These are phyloP conservation scores for Isatis lusitanica DNA, from an alignment of 441 rosid genomes.

Conservation along the genomic window DNA sequence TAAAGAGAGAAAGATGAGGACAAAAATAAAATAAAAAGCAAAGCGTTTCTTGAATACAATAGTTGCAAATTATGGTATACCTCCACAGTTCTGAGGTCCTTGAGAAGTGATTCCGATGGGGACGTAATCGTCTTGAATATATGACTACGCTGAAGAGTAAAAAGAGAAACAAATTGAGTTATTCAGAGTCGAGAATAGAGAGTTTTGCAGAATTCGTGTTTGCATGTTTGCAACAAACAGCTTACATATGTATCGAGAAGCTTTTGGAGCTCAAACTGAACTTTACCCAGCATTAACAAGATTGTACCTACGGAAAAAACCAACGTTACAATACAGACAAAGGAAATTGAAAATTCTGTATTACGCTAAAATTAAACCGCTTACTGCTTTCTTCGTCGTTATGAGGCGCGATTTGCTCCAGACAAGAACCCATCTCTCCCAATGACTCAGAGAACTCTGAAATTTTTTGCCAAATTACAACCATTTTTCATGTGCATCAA, in stretches of 20 bases:
- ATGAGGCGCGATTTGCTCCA: constrained; percentile 62
- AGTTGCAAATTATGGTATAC: constrained; percentile 38
- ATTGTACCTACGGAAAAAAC: constrained; percentile 59
- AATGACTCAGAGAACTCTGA: constrained; percentile 95
- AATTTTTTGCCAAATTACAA: constrained; percentile 28
- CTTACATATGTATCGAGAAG: constrained; percentile 95
- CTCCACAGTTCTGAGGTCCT: constrained; percentile 95
- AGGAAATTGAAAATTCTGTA: not conserved
- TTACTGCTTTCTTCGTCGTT: constrained; percentile 78
- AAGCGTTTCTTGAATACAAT: not conserved
- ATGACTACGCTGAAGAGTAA: constrained; percentile 78
- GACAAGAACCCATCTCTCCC: constrained; percentile 92
- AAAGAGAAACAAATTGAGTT: constrained; percentile 5
- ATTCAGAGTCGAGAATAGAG: not conserved
- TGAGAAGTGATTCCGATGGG: constrained; percentile 92
- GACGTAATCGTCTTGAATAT: constrained; percentile 78
- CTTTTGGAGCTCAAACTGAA: constrained; percentile 85
- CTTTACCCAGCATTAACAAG: constrained; percentile 72
- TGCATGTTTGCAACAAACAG: constrained; percentile 25
- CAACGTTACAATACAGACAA: constrained; percentile 17
- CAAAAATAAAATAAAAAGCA: not conserved
- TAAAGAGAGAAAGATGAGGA: constrained; percentile 20
- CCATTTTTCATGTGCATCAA: not conserved
- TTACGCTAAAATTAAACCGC: not conserved
- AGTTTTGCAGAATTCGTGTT: not conserved